Evolutionary conservation across 768 basidiomycete species (phyloP).

Genomic region (Tricholoma terreum): DNA sequence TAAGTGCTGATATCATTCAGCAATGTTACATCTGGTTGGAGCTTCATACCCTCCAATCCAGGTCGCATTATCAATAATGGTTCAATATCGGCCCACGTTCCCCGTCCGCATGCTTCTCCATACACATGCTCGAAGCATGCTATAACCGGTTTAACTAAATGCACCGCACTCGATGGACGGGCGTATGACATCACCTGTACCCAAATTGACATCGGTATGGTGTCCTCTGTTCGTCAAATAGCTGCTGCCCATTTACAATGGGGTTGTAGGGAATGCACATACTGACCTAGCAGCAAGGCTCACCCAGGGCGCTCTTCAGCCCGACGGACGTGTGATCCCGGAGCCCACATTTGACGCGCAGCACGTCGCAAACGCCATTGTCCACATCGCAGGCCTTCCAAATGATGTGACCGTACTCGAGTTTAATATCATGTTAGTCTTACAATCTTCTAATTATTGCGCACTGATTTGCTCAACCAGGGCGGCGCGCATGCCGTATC

Average conservation of each 20-base stretch:
- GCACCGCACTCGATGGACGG: slow-evolving; percentile 74
- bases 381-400: slow-evolving; percentile 69
- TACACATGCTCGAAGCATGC: slow-evolving; percentile 85
- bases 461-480: slow-evolving; percentile 8
- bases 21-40: background rate
- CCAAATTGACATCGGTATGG: slow-evolving; percentile 77
- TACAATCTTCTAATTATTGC: background rate
- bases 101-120: slow-evolving; percentile 58
- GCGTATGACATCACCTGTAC: slow-evolving; percentile 70
- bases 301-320: slow-evolving; percentile 56
- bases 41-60: slow-evolving; percentile 18
- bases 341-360: slow-evolving; percentile 71
- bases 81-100: slow-evolving; percentile 67
- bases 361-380: slow-evolving; percentile 69
- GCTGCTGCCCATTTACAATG: background rate
- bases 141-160: slow-evolving; percentile 72
- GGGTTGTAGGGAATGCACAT: slow-evolving; percentile 59
- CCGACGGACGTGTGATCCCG: slow-evolving; percentile 53
- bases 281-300: slow-evolving; percentile 55
- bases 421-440: slow-evolving; percentile 69
- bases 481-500: slow-evolving; percentile 26
- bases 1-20: slow-evolving; percentile 19
- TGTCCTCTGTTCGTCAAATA: background rate
- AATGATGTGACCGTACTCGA: slow-evolving; percentile 67
- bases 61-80: slow-evolving; percentile 87